phyloP scores from a whole-genome alignment of 805 yeast genomes.

The Sugiyamaella valdiviana region DNA sequence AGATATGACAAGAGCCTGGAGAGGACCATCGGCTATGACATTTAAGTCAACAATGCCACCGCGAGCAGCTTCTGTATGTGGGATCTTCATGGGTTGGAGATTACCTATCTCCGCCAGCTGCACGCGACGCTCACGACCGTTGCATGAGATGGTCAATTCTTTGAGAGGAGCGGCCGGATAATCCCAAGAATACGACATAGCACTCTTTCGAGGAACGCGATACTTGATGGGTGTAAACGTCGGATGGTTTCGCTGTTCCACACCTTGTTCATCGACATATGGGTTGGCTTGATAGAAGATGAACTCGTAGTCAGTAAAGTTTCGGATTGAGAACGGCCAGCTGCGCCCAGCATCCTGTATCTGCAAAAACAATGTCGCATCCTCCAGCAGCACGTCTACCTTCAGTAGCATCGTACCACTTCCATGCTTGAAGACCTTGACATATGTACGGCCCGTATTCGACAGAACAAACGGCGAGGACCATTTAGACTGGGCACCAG shows the following conservation, averaged over 20 bases:
- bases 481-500: constrained; percentile 56
- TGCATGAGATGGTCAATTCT: constrained; percentile 67
- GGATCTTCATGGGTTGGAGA: constrained; percentile 75
- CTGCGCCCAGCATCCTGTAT: constrained; percentile 61
- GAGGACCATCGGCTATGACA: constrained; percentile 94
- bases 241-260: constrained; percentile 44
- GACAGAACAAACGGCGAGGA: constrained; percentile 81
- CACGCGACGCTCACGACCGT: constrained; percentile 67
- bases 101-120: constrained; percentile 92
- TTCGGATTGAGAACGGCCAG: constrained; percentile 93
- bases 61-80: constrained; percentile 33
- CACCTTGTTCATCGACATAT: constrained; percentile 54
- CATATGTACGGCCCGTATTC: constrained; percentile 74
- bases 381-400: constrained; percentile 69
- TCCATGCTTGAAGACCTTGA: constrained; percentile 61
- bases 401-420: constrained; percentile 56
- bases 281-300: constrained; percentile 85
- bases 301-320: constrained; percentile 83
- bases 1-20: constrained; percentile 78
- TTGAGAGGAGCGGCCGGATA: constrained; percentile 85
- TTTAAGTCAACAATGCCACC: constrained; percentile 69
- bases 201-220: constrained; percentile 78
- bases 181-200: constrained; percentile 98
- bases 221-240: constrained; percentile 74
- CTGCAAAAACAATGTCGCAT: constrained; percentile 73